Evolutionary conservation across 352 stramenopile species (phyloP), one percentile per base, ranked within the genome.

Genomic region (Phytophthora meadii): DNA sequence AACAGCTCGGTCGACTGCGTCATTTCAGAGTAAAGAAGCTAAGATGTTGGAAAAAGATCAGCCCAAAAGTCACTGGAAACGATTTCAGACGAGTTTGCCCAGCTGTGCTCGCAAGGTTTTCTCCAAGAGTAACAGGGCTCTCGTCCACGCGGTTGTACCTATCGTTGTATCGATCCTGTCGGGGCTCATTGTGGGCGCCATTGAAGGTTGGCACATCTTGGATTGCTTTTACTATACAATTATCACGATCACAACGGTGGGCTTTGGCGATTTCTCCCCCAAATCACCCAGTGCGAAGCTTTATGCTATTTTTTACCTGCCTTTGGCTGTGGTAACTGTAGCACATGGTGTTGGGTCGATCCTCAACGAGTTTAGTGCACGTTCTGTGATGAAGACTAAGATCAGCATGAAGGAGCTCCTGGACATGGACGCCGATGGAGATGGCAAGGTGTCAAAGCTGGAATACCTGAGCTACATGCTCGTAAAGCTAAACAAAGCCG

Each of bases 171-270:
- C 79, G 0, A 88, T 90, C 27, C 65, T 79, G 15, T 73, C 70
- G 0, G 82, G 82, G 3, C 50, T 90, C 2, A 75, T 88, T 42
- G 47, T 90, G 19, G 79, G 82, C 3, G 74, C 65, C 2, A 88
- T 89, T 44, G 82, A 90, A 68, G 76, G 76, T 36, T 89, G 82
- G 79, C 66, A 76, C 4, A 24, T 88, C 4, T 68, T 97, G 17
- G 93, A 98, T 77, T 90, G 88, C 53, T 84, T 98, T 47, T 98
- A 98, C 59, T 98, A 97, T 73, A 86, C 81, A 12, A 66, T 97
- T 48, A 92, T 98, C 34, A 97, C 91, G 0, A 76, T 98, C 32
- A 98, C 93, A 14, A 97, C 87, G 6, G 79, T 96, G 5, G 90
- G 89, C 25, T 97, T 95, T 68, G 89, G 86, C 3, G 90, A 97